Evolutionary conservation across 75 land plant species (phyloP).

Genomic region (Pinus tabuliformis): DNA sequence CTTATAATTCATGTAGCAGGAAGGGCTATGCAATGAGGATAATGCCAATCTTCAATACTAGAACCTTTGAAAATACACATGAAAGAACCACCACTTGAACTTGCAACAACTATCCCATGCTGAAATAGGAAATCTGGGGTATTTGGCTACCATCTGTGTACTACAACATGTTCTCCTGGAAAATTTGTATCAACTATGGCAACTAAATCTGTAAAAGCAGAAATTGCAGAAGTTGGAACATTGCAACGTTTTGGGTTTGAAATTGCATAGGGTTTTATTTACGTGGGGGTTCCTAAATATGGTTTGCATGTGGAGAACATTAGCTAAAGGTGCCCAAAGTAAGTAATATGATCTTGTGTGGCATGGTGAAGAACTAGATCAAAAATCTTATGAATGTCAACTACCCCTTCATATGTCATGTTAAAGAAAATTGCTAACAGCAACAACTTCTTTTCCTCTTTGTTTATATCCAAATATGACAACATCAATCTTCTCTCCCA

Average conservation of each 20-base stretch:
- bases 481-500: constrained; percentile 78
- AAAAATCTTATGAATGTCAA: constrained; percentile 87
- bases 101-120: constrained; percentile 65
- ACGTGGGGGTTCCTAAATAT: constrained; percentile 88
- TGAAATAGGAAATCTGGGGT: constrained; percentile 96
- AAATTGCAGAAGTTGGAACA: constrained; percentile 86
- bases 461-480: constrained; percentile 99
- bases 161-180: constrained; percentile 78
- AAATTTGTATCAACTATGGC: constrained; percentile 64
- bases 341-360: constrained; percentile 93
- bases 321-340: constrained; percentile 90
- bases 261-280: constrained; percentile 61
- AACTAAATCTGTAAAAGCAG: constrained; percentile 74
- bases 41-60: constrained; percentile 57
- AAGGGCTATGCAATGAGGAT: constrained; percentile 74
- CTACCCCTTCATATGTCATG: constrained; percentile 93
- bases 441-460: constrained; percentile 87
- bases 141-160: constrained; percentile 97
- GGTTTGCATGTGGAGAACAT: constrained; percentile 84
- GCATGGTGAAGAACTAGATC: constrained; percentile 89
- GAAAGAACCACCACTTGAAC: constrained; percentile 66
- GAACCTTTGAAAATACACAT: constrained; percentile 80
- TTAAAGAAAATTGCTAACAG: constrained; percentile 93
- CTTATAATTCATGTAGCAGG: constrained; percentile 61
- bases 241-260: constrained; percentile 83